These are phyloP conservation scores for Cornus florida DNA, from an alignment of 148 eudicot species.

Conservation along the genomic window DNA sequence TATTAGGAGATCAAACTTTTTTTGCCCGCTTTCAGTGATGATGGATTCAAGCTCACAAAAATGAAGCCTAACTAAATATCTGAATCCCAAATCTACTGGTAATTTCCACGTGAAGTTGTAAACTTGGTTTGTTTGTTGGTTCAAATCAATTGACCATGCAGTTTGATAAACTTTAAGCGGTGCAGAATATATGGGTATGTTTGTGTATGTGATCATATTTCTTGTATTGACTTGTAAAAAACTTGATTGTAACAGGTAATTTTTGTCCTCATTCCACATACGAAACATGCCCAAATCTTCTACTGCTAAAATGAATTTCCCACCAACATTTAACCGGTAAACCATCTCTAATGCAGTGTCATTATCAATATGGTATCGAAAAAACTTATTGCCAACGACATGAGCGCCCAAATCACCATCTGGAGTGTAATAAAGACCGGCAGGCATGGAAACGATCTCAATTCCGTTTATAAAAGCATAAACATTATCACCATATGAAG, in stretches of 20 bases:
- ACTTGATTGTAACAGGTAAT: constrained; percentile 3
- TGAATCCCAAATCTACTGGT: constrained; percentile 38
- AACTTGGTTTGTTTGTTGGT: neutral
- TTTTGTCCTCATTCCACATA: constrained; percentile 20
- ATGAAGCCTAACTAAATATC: constrained; percentile 46
- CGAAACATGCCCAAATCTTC: constrained; percentile 26
- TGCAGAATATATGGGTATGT: constrained; percentile 20
- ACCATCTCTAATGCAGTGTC: constrained; percentile 36
- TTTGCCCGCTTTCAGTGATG: constrained; percentile 2
- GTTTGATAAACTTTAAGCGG: constrained; percentile 33
- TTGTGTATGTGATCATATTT: constrained; percentile 11
- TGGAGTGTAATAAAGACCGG: too few relatives aligned
- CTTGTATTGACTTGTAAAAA: constrained; percentile 2
- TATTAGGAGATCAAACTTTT: constrained; percentile 26
- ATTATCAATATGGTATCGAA: neutral
- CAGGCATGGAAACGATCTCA: too few relatives aligned
- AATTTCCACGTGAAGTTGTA: constrained; percentile 34
- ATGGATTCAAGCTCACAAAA: constrained; percentile 23
- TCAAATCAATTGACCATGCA: constrained; percentile 2
- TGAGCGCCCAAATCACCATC: neutral
- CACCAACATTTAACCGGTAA: constrained; percentile 30
- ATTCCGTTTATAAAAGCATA: too few relatives aligned
- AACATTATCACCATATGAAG: too few relatives aligned
- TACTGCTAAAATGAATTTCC: constrained; percentile 2
- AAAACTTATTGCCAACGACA: constrained; percentile 17